Evolutionary conservation across 2,329 filamentous ascomycete species (phyloP), one percentile per base, ranked within the genome.

Genomic region (Dothideomycetes sp.): DNA sequence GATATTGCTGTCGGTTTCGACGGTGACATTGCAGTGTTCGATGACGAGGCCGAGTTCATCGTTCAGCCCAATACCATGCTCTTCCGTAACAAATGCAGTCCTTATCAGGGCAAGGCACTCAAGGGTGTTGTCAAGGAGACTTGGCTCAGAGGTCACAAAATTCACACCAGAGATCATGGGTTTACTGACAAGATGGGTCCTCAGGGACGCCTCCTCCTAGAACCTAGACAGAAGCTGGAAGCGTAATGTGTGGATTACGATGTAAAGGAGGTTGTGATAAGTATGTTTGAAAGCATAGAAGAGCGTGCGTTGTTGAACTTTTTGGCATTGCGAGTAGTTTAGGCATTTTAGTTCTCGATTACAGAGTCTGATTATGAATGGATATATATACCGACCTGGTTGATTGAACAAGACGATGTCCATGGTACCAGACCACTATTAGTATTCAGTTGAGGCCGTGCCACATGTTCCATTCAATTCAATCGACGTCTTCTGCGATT

Each of bases 71-170:
- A 74, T 46, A 85, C 86, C 35, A 94, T 98, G 87, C 74, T 91
- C 50, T 98, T 94, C 74, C 80, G 86, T 62, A 94, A 95, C 63
- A 85, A 86, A 56, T 88, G 86, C 68, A 87, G 81, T 43, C 87
- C 88, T 0, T 95, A 93, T 71, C 82, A 94, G 59, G 84, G 84
- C 15, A 82, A 81, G 61, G 71, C 68, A 22, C 80, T 95, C 53
- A 74, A 71, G 33, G 88, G 88, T 1, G 75, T 86, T 45, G 87
- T 94, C 9, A 69, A 66, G 44, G 84, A 93, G 70, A 94, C 88
- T 6, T 94, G 85, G 83, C 56, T 95, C 47, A 71, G 87, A 5
- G 88, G 88, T 0, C 67, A 66, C 48, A 79, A 74, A 58, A 72
- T 94, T n/a, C 93, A 82, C 59, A 72, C 75, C 47, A 68, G 83